phyloP scores from a whole-genome alignment of 2,329 filamentous ascomycete species.

The Claviceps sp. region DNA sequence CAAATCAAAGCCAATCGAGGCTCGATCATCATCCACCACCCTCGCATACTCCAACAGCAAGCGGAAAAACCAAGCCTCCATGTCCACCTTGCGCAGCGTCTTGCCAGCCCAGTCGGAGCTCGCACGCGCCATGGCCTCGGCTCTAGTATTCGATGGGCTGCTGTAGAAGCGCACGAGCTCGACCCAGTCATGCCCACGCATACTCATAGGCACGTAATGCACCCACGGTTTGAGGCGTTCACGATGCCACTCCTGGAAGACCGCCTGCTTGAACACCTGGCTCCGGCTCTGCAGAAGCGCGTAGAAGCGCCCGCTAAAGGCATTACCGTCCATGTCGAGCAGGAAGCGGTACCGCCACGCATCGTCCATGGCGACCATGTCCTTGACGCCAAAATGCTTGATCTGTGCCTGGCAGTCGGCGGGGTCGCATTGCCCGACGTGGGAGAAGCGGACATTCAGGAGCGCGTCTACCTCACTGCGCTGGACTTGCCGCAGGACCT shows the following conservation, averaged over 20 bases:
- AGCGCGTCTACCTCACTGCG: constrained; percentile 55
- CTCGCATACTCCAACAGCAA: constrained; percentile 55
- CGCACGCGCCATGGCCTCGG: constrained; percentile 41
- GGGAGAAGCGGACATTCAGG: constrained; percentile 79
- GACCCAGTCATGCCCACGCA: constrained; percentile 75
- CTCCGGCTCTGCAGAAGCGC: constrained; percentile 73
- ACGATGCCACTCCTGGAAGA: constrained; percentile 91
- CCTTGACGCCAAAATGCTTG: constrained; percentile 54
- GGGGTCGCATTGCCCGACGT: constrained; percentile 83
- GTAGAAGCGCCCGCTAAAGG: constrained; percentile 89
- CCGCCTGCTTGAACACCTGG: constrained; percentile 76
- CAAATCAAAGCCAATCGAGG: constrained; percentile 39
- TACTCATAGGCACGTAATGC: constrained; percentile 76
- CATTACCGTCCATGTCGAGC: constrained; percentile 91
- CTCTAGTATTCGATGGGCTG: neutral
- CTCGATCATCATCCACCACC: constrained; percentile 51
- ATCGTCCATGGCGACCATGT: constrained; percentile 77
- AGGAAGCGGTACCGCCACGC: constrained; percentile 81
- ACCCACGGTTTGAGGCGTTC: constrained; percentile 91
- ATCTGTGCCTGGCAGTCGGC: constrained; percentile 83
- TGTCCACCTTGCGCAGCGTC: constrained; percentile 57
- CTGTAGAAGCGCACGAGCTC: constrained; percentile 65
- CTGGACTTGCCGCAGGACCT: constrained; percentile 50
- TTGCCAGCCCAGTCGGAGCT: constrained; percentile 60
- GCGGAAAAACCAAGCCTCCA: constrained; percentile 57